Conservation (phyloP, 345 rosid species). For the Syzygium jambos region DNA sequence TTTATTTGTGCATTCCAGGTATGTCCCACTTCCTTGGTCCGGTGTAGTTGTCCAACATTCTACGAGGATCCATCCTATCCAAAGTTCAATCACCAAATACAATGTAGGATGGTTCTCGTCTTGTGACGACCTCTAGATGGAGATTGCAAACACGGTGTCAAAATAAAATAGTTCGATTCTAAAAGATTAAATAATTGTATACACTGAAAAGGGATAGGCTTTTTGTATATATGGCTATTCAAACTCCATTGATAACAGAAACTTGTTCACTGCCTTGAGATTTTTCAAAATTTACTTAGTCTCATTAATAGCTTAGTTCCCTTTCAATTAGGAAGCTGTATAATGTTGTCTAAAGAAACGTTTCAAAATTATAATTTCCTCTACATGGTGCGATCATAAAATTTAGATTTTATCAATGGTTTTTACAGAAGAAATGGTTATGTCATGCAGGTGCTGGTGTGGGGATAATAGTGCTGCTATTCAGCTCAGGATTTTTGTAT, state of each 20-base stretch:
- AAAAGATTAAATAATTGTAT: not conserved
- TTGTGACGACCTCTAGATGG: not conserved
- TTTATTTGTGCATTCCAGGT: not conserved
- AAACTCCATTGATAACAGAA: not conserved
- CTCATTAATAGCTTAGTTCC: not conserved
- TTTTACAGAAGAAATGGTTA: not conserved
- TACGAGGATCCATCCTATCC: not conserved
- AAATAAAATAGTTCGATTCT: not conserved
- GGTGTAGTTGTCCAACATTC: not conserved
- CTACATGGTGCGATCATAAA: not conserved
- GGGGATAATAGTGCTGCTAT: not conserved
- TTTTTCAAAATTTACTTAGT: not conserved
- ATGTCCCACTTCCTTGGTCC: not conserved
- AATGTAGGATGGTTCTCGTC: not conserved
- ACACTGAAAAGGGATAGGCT: not conserved
- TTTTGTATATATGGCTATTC: accelerated
- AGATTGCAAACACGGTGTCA: not conserved
- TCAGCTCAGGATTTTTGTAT: not conserved
- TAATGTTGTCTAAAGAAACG: not conserved
- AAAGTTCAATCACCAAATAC: not conserved
- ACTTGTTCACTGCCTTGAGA: not conserved
- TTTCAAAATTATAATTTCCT: not conserved
- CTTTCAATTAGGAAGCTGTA: not conserved
- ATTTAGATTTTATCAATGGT: not conserved
- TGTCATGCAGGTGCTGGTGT: not conserved